These are phyloP conservation scores for Neurospora sp. DNA, from an alignment of 495 filamentous ascomycete species.

Conservation along the genomic window DNA sequence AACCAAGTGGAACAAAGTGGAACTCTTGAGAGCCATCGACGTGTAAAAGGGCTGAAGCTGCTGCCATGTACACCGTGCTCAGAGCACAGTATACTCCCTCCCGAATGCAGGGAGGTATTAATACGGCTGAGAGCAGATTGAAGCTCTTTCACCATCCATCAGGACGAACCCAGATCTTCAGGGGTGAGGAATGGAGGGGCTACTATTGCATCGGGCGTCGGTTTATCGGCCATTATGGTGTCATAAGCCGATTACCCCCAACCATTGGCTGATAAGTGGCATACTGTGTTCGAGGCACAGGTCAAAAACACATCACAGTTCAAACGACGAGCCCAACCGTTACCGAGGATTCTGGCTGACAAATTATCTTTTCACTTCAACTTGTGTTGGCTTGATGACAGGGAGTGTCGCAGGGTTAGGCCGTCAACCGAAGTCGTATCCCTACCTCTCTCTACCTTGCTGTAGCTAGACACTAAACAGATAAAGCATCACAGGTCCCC, in stretches of 20 bases:
- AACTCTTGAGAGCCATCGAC: not conserved
- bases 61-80: not conserved
- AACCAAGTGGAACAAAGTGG: not conserved
- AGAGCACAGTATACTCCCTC: not conserved
- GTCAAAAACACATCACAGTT: not conserved
- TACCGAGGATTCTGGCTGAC: not conserved
- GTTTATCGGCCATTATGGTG: not conserved
- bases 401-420: no score
- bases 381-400: not conserved
- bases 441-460: no score
- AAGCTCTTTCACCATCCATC: no score
- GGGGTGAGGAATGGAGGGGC: not conserved
- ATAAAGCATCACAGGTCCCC: not conserved
- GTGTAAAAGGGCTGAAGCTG: no score
- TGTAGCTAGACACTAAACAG: no score
- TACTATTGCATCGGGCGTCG: not conserved
- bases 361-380: not conserved
- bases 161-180: not conserved
- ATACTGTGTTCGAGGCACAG: not conserved
- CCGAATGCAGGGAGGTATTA: not conserved
- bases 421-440: no score
- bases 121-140: no score
- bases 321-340: no score
- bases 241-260: not conserved
- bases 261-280: not conserved